Evolutionary conservation across 1,284 basidiomycete genomes (phyloP).

Genomic region (Ustilago curta): DNA sequence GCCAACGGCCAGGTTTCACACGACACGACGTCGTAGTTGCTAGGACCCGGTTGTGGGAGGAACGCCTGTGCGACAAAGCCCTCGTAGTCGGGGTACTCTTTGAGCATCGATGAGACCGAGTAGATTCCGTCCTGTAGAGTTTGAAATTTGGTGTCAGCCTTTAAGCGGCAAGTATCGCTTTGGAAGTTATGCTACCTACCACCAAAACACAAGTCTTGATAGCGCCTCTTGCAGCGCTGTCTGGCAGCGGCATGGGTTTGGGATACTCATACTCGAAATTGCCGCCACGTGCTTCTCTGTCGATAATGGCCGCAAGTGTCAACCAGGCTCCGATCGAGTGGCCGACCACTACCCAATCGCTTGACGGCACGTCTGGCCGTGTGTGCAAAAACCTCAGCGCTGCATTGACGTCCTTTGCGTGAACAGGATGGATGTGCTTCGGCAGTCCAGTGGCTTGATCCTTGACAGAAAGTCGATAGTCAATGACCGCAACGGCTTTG

Average conservation of each 20-base stretch:
- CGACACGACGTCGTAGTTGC: constrained; percentile 37
- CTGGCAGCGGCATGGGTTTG: constrained; percentile 19
- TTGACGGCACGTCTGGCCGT: constrained; percentile 15
- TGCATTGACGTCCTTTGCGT: constrained; percentile 37
- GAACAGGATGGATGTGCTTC: constrained; percentile 32
- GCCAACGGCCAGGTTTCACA: constrained; percentile 35
- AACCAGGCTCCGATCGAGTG: constrained; percentile 53
- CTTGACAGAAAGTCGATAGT: constrained; percentile 44
- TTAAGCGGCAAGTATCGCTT: background rate
- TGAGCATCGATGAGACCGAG: constrained; percentile 26
- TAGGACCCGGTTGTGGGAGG: constrained; percentile 27
- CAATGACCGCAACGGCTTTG: constrained; percentile 43
- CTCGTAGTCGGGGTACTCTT: constrained; percentile 46
- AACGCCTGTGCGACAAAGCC: constrained; percentile 50
- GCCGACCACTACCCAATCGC: constrained; percentile 32
- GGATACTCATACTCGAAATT: constrained; percentile 15
- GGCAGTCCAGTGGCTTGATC: constrained; percentile 18
- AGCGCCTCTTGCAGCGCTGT: background rate
- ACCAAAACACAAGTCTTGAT: constrained; percentile 44
- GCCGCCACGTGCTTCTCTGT: background rate
- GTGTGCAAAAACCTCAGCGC: constrained; percentile 29
- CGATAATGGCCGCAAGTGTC: constrained; percentile 27
- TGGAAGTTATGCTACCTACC: constrained; percentile 18
- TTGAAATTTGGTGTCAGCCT: background rate
- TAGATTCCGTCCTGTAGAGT: constrained; percentile 40